Percentiles rank a stretch among this genome's conserved stretches.
phyloP scores from a whole-genome alignment of 2,329 filamentous ascomycete species.

The Aspergillus intermedius region DNA sequence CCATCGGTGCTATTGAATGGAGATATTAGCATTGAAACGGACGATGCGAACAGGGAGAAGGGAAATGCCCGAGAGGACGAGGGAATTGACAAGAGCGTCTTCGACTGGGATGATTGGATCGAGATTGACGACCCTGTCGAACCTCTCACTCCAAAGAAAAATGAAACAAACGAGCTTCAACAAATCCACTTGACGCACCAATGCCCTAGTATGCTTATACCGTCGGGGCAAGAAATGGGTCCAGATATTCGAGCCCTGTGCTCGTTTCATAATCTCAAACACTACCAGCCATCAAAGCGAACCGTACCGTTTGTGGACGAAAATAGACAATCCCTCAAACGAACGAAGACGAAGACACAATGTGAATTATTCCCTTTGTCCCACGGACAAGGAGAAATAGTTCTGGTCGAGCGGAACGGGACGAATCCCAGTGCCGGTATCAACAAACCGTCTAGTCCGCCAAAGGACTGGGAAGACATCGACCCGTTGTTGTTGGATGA shows the following conservation, averaged over 20 bases:
- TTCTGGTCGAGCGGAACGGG: slow-evolving; percentile 4
- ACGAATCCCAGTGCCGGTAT: not conserved
- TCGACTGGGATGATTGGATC: slow-evolving; percentile 17
- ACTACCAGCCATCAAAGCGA: not conserved
- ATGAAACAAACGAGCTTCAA: no score
- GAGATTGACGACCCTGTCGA: slow-evolving; percentile 11
- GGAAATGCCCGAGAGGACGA: slow-evolving; percentile 1
- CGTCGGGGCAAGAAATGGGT: not conserved
- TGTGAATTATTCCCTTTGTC: not conserved
- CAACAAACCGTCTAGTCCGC: not conserved
- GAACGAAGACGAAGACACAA: not conserved
- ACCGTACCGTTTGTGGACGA: not conserved
- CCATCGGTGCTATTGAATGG: slow-evolving; percentile 24
- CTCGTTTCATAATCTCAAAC: not conserved
- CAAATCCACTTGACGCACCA: no score
- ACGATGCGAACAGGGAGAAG: not conserved
- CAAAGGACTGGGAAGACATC: slow-evolving; percentile 29
- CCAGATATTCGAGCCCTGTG: not conserved
- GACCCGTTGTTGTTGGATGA: slow-evolving; percentile 34
- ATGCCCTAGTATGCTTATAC: no score
- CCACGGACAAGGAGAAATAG: not conserved
- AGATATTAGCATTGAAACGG: not conserved
- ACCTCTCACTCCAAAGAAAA: slow-evolving; percentile 3
- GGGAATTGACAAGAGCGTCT: slow-evolving; percentile 2
- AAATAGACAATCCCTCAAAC: not conserved